Conservation (phyloP, 2,329 filamentous ascomycete genomes). For the Trichoderma endophyticum region DNA sequence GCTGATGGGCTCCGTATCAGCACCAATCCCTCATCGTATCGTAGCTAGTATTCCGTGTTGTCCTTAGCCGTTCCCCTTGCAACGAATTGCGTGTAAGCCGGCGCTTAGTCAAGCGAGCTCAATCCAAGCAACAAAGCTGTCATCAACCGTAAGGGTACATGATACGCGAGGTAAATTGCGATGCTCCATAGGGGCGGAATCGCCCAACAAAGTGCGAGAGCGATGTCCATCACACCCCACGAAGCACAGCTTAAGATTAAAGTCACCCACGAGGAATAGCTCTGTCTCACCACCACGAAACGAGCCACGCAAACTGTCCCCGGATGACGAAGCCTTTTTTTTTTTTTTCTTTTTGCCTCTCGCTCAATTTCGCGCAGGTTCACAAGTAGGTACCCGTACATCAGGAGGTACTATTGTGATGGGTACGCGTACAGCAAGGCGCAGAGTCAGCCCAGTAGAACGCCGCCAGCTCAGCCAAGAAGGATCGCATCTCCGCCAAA, state of each 20-base stretch:
- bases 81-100: not conserved
- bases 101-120: not conserved
- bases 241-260: not conserved
- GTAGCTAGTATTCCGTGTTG: not conserved
- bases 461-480: not conserved
- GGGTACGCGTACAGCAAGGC: not conserved
- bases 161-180: not conserved
- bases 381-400: not conserved
- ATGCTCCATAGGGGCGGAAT: not conserved
- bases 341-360: not conserved
- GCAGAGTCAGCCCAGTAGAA: not conserved
- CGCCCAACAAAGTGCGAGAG: not conserved
- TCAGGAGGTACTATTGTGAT: not conserved
- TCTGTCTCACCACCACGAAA: constrained; percentile 10
- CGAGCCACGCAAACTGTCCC: not conserved
- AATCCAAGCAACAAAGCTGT: not conserved
- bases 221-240: not conserved
- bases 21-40: not conserved
- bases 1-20: constrained; percentile 3
- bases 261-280: not conserved
- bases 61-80: not conserved
- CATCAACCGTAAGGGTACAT: not conserved
- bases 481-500: not conserved
- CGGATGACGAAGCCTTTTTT: not conserved
- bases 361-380: not conserved